These are phyloP conservation scores for Cercospora zeina DNA, from an alignment of 2,329 filamentous ascomycete genomes.

Conservation along the genomic window DNA sequence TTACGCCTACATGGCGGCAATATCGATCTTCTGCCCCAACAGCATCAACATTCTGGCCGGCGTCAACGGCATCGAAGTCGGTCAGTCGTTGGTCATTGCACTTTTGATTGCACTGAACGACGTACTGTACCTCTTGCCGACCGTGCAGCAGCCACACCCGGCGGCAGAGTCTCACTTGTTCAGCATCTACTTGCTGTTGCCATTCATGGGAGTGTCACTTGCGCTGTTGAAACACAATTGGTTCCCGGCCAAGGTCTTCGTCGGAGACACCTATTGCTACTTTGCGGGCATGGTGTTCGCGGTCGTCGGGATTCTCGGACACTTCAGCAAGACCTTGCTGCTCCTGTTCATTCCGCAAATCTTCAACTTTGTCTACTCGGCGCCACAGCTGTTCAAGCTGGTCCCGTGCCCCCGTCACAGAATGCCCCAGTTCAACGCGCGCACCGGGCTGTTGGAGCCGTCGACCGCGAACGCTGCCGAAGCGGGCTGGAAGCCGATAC, in stretches of 20 bases:
- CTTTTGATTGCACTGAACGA: constrained; percentile 83
- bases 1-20: constrained; percentile 94
- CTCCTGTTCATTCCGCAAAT: constrained; percentile 90
- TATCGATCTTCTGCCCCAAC: constrained; percentile 97
- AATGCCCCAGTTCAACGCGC: constrained; percentile 81
- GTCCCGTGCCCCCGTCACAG: constrained; percentile 92
- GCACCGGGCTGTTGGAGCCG: constrained; percentile 81
- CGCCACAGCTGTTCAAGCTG: constrained; percentile 84
- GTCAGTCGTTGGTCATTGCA: constrained; percentile 89
- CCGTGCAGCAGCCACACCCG: constrained; percentile 74
- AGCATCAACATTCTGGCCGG: constrained; percentile 99
- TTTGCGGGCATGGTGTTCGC: constrained; percentile 99
- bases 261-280: constrained; percentile 99
- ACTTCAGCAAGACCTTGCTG: constrained; percentile 96
- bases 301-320: constrained; percentile 91
- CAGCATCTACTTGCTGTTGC: constrained; percentile 89
- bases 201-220: constrained; percentile 87
- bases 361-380: constrained; percentile 94
- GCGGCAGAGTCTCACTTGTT: constrained; percentile 95
- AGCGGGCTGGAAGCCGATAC: constrained; percentile 62
- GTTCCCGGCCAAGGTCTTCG: constrained; percentile 93
- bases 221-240: constrained; percentile 90
- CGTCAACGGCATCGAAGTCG: constrained; percentile 97
- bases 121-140: constrained; percentile 71
- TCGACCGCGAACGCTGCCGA: constrained; percentile 70